Evolutionary conservation across 495 filamentous ascomycete species (phyloP).

Genomic region (Mytilinidion resinicola): DNA sequence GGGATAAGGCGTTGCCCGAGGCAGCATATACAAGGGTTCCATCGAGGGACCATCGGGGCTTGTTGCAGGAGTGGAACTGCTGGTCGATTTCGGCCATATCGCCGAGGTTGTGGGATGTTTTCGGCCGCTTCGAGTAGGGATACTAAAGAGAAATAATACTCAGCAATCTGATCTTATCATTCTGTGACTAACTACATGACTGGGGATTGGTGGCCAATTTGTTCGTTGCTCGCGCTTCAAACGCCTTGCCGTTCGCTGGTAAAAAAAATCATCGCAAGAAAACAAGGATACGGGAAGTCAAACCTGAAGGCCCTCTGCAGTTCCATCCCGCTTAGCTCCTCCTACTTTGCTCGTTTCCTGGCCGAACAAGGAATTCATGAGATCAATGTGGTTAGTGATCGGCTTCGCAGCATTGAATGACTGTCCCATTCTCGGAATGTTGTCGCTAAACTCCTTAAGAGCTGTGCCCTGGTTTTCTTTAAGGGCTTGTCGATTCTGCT

Average conservation of each 20-base stretch:
- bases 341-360: slow-evolving; percentile 41
- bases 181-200: slow-evolving; percentile 48
- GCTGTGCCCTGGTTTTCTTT: slow-evolving; percentile 53
- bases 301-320: slow-evolving; percentile 65
- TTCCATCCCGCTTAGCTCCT: slow-evolving; percentile 42
- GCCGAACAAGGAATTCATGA: slow-evolving; percentile 86
- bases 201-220: slow-evolving; percentile 30
- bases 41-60: slow-evolving; percentile 72
- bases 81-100: slow-evolving; percentile 53
- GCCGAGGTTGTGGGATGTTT: slow-evolving; percentile 53
- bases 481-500: slow-evolving; percentile 68
- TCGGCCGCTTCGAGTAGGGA: slow-evolving; percentile 74
- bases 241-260: slow-evolving; percentile 34
- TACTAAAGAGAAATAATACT: slow-evolving; percentile 59
- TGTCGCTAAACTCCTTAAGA: slow-evolving; percentile 40
- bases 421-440: slow-evolving; percentile 21
- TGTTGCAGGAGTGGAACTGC: slow-evolving; percentile 58
- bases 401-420: slow-evolving; percentile 36
- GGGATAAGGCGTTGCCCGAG: slow-evolving; percentile 16
- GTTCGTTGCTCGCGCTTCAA: slow-evolving; percentile 28
- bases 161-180: slow-evolving; percentile 42
- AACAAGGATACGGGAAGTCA: slow-evolving; percentile 45
- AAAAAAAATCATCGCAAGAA: slow-evolving; percentile 27
- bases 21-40: slow-evolving; percentile 62
- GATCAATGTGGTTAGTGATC: slow-evolving; percentile 74